Evolutionary conservation across 345 rosid genomes (phyloP).

Genomic region (Hibiscus mutabilis): DNA sequence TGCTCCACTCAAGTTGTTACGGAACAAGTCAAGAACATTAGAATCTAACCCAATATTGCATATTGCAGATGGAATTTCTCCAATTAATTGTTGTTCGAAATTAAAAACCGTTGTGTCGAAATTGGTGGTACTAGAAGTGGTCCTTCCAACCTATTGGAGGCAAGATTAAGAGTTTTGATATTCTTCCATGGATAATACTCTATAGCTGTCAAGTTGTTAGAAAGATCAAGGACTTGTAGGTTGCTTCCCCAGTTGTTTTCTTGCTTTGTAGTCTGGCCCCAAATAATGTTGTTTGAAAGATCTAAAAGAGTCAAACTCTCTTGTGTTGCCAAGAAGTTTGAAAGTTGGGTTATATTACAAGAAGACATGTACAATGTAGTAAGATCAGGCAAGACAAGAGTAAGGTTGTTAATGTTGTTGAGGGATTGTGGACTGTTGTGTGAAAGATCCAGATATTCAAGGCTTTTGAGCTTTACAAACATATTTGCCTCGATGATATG

Average conservation of each 20-base stretch:
- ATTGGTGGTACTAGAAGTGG: slow-evolving; percentile 11
- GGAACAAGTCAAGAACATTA: neutral
- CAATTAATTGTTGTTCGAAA: slow-evolving; percentile 8
- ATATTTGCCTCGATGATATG: neutral
- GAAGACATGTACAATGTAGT: neutral
- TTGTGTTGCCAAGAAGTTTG: neutral
- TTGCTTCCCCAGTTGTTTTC: neutral
- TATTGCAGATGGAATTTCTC: slow-evolving; percentile 11
- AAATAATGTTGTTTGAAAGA: neutral
- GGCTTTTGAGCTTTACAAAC: neutral
- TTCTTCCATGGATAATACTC: neutral
- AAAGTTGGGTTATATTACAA: neutral
- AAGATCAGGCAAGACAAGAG: neutral
- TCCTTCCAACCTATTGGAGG: neutral
- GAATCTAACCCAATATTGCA: neutral
- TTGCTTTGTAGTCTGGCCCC: neutral
- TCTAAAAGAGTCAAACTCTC: neutral
- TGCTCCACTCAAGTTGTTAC: slow-evolving; percentile 23
- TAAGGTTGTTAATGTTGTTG: neutral
- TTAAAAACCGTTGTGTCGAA: accelerated
- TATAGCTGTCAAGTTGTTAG: neutral
- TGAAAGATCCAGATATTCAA: neutral
- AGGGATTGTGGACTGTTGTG: neutral
- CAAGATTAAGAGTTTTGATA: too few species aligned
- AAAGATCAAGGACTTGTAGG: neutral